phyloP scores from a whole-genome alignment of 1,284 basidiomycete genomes.

The Violaceomyces palustris region DNA sequence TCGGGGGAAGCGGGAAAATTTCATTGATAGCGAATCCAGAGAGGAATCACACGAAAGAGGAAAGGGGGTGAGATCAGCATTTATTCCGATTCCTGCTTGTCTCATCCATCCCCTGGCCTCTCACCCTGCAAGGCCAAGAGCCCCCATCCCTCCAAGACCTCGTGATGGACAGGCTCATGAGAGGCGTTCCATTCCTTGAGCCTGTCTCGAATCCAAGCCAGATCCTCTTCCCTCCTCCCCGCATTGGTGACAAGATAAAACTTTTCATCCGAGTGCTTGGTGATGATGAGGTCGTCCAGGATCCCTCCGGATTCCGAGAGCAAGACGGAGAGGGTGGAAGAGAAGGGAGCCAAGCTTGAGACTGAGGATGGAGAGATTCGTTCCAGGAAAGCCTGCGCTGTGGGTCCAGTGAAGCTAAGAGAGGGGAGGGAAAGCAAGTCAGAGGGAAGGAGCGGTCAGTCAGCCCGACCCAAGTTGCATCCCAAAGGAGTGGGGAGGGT shows the following conservation, averaged over 20 bases:
- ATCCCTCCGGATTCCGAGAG: slow-evolving; percentile 87
- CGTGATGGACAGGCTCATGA: slow-evolving; percentile 63
- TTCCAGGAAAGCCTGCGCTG: slow-evolving; percentile 68
- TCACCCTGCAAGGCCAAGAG: slow-evolving; percentile 87
- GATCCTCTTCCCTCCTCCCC: slow-evolving; percentile 73
- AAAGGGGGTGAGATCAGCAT: too few relatives aligned
- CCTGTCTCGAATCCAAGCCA: slow-evolving; percentile 69
- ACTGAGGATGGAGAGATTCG: slow-evolving; percentile 64
- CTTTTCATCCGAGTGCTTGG: slow-evolving; percentile 55
- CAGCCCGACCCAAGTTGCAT: not conserved
- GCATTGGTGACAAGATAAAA: slow-evolving; percentile 98
- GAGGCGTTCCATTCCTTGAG: slow-evolving; percentile 54
- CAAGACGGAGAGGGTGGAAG: slow-evolving; percentile 70
- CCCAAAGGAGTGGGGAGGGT: too few relatives aligned
- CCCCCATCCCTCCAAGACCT: slow-evolving; percentile 79
- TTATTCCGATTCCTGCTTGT: too few relatives aligned
- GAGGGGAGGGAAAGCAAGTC: not conserved
- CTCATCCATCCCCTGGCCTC: too few relatives aligned
- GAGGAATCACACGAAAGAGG: too few relatives aligned
- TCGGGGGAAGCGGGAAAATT: too few relatives aligned
- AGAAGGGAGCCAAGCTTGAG: slow-evolving; percentile 65
- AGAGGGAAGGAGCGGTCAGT: not conserved
- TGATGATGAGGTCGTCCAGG: slow-evolving; percentile 73
- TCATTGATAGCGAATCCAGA: too few relatives aligned
- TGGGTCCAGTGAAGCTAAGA: slow-evolving; percentile 50